Conservation (phyloP, 2,329 filamentous ascomycete species). For the Alternaria gansuensis region DNA sequence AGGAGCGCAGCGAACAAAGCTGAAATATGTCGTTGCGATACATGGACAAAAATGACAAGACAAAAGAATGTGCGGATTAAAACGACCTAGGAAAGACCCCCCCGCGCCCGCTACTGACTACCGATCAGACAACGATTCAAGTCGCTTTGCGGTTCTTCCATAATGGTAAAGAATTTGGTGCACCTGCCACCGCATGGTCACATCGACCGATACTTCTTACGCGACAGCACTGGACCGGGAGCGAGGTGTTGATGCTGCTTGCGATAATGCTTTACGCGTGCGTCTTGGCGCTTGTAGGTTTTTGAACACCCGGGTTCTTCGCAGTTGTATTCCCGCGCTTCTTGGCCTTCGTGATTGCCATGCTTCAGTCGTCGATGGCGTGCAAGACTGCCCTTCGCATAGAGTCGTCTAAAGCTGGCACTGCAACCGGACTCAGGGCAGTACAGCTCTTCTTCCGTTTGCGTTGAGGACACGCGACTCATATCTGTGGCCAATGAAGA, state of each 20-base stretch:
- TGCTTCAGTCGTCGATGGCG: conserved; percentile 17
- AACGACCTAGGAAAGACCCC: background rate
- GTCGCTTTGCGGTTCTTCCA: background rate
- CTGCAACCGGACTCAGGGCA: background rate
- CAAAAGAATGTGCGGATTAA: background rate
- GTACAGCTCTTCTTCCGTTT: accelerated
- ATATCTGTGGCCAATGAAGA: background rate
- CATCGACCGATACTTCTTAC: background rate
- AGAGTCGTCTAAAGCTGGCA: background rate
- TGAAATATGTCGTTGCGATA: background rate
- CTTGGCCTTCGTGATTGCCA: background rate
- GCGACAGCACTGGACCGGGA: background rate
- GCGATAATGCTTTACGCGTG: conserved; percentile 23
- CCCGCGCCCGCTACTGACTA: background rate
- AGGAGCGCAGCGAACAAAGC: background rate
- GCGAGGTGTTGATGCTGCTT: conserved; percentile 6
- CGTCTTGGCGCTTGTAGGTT: conserved; percentile 17
- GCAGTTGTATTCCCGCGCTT: conserved; percentile 2
- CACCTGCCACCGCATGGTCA: background rate
- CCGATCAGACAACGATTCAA: background rate
- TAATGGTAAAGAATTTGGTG: background rate
- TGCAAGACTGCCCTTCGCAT: conserved; percentile 10
- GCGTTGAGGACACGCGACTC: background rate
- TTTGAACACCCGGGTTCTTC: conserved; percentile 4
- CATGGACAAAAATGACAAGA: background rate